Conservation (phyloP, 257 asterid species). For the Scutellaria barbata region DNA sequence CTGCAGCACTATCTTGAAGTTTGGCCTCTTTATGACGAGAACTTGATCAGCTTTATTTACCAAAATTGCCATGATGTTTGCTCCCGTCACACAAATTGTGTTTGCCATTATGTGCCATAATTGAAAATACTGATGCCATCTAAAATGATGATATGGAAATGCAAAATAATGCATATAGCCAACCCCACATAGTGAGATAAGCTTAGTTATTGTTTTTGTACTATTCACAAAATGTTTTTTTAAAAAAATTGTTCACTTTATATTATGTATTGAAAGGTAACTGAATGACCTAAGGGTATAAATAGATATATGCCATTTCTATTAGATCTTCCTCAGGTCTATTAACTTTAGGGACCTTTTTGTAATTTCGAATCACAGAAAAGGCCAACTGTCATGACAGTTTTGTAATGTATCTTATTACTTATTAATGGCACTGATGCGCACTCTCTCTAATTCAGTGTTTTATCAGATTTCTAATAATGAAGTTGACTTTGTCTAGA, state of each 20-base stretch:
- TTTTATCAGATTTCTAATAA: background rate
- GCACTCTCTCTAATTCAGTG: background rate
- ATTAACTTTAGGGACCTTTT: background rate
- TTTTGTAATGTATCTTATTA: background rate
- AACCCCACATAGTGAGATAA: too few relatives aligned
- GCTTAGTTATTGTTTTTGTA: background rate
- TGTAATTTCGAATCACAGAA: background rate
- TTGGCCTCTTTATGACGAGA: too few relatives aligned
- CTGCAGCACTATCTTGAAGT: background rate
- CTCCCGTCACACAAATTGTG: constrained; percentile 6
- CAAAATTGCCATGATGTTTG: background rate
- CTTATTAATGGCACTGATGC: background rate
- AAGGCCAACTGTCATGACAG: background rate
- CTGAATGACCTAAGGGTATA: background rate
- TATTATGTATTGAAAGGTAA: background rate
- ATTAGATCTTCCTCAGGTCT: background rate
- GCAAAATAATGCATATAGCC: background rate
- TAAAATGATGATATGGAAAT: constrained; percentile 3
- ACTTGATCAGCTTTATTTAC: background rate
- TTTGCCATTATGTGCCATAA: background rate
- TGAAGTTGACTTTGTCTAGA: background rate
- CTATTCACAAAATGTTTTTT: background rate
- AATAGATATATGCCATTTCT: background rate
- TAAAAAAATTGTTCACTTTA: background rate
- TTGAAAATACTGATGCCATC: constrained; percentile 9